Percentiles rank a stretch among this genome's conserved stretches.
These are phyloP conservation scores for Mortierella sp. DNA, from an alignment of 371 early-diverging fungal genomes.

Conservation along the genomic window DNA sequence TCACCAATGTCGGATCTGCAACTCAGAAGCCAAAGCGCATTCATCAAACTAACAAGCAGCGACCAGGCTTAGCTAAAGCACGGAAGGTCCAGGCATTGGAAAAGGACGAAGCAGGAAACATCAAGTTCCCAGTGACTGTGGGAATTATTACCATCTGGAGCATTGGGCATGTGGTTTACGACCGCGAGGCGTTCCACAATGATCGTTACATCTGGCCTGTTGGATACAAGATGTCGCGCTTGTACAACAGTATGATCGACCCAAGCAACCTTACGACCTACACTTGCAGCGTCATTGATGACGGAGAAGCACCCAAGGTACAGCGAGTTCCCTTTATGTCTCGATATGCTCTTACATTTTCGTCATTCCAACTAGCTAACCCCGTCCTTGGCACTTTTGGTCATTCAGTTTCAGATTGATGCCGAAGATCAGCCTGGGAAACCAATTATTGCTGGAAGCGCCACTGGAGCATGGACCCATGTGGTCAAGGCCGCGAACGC, in stretches of 20 bases:
- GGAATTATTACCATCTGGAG: slow-evolving; percentile 83
- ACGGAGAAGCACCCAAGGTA: slow-evolving; percentile 80
- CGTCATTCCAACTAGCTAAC: not conserved
- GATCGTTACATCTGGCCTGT: slow-evolving; percentile 94
- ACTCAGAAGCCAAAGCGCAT: slow-evolving; percentile 59
- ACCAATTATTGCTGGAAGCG: slow-evolving; percentile 77
- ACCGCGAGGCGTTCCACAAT: slow-evolving; percentile 87
- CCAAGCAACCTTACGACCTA: slow-evolving; percentile 76
- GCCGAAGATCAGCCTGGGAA: slow-evolving; percentile 75
- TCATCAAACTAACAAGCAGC: slow-evolving; percentile 62
- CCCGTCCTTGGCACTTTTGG: not conserved
- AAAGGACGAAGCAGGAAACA: slow-evolving; percentile 74
- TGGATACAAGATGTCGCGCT: slow-evolving; percentile 74
- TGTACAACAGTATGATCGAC: slow-evolving; percentile 84
- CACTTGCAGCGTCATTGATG: slow-evolving; percentile 84
- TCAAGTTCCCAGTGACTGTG: slow-evolving; percentile 82
- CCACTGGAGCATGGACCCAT: slow-evolving; percentile 92
- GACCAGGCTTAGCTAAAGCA: slow-evolving; percentile 54
- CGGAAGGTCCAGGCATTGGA: slow-evolving; percentile 68
- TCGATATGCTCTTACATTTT: not conserved
- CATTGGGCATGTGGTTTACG: slow-evolving; percentile 82
- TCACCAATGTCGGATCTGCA: slow-evolving; percentile 44
- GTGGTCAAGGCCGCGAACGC: slow-evolving; percentile 82
- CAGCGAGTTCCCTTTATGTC: not conserved
- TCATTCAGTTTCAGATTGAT: slow-evolving; percentile 76